These are phyloP conservation scores for Poteriospumella lacustris DNA, from an alignment of 108 stramenopile species.

Conservation along the genomic window DNA sequence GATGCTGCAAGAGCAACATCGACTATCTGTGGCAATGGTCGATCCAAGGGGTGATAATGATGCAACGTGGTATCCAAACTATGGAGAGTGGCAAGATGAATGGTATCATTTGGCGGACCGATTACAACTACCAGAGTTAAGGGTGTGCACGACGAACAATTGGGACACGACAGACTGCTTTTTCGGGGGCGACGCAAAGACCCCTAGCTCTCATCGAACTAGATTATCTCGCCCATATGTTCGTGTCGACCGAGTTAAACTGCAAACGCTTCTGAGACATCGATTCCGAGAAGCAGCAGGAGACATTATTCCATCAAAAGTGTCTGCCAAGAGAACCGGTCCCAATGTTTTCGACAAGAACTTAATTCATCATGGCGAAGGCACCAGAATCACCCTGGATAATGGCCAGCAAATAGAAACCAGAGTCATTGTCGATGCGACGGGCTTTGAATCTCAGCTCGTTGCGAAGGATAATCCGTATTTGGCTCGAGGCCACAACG, in stretches of 20 bases:
- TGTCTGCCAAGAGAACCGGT: constrained; percentile 52
- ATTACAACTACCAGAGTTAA: constrained; percentile 24
- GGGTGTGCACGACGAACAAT: constrained; percentile 56
- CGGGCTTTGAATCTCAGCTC: constrained; percentile 79
- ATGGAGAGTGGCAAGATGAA: constrained; percentile 20
- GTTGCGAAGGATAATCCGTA: constrained; percentile 59
- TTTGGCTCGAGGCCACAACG: background rate
- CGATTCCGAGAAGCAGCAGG: constrained; percentile 48
- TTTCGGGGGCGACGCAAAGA: constrained; percentile 80
- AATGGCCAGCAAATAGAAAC: constrained; percentile 56
- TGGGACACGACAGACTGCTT: constrained; percentile 84
- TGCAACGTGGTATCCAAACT: constrained; percentile 5
- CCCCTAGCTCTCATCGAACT: constrained; percentile 63
- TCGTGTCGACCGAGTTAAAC: constrained; percentile 66
- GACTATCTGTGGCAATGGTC: background rate
- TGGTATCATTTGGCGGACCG: background rate
- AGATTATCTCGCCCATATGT: constrained; percentile 71
- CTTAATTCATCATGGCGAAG: constrained; percentile 36
- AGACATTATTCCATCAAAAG: constrained; percentile 62
- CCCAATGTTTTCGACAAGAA: constrained; percentile 57
- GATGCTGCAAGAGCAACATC: constrained; percentile 5
- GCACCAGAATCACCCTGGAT: constrained; percentile 36
- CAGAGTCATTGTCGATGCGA: constrained; percentile 79
- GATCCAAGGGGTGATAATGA: background rate
- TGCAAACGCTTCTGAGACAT: constrained; percentile 54